Base-by-base conservation (phyloP, 2,329 filamentous ascomycete genomes). In the Cladosporium sp. region DNA sequence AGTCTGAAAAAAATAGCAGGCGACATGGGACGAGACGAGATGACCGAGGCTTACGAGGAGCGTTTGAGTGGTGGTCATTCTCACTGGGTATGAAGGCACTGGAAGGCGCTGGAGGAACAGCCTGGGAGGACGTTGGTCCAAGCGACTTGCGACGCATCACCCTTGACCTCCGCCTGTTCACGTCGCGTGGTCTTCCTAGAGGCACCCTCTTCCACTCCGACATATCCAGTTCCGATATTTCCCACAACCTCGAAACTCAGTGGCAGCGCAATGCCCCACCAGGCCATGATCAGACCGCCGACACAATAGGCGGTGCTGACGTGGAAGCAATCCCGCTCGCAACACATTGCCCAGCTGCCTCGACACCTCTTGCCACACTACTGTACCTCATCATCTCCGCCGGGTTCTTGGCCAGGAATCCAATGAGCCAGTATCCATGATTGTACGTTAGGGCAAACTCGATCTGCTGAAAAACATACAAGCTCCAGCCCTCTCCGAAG, bases 401-500 rank as follows among this genome's bases (percentile, higher is more conserved):
- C 5, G 22, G 43, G 3, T 22, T 17, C 20, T 47, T 47, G 19
- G 43, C 43, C 43, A 47, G 22, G 15, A 47, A 47, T 11, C 22
- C 43, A 7, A 47, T 30, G 2, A 47, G 22, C 43, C 43, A 47
- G 8, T 47, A 47, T 5, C 43, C 43, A n/a, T 47, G 28, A 12
- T 47, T 47, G 15, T 47, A 47, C 43, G 43, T 47, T 20, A 47
- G 25, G 19, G 43, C 43, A 30, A 47, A 47, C 43, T 47, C 43
- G 11, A 47, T 14, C 43, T 47, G 43, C 43, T 47, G 43, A n/a
- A 47, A 47, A 9, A 47, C 43, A 14, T 47, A 47, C 0, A 73
- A 63, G 11, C 69, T 82, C 64, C 90, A 91, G 0, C 80, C 84
- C 39, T 79, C 77, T 0, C 87, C 87, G 56, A 91, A 91, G 0